phyloP scores from a whole-genome alignment of 148 eudicot species.

The Silene conica region DNA sequence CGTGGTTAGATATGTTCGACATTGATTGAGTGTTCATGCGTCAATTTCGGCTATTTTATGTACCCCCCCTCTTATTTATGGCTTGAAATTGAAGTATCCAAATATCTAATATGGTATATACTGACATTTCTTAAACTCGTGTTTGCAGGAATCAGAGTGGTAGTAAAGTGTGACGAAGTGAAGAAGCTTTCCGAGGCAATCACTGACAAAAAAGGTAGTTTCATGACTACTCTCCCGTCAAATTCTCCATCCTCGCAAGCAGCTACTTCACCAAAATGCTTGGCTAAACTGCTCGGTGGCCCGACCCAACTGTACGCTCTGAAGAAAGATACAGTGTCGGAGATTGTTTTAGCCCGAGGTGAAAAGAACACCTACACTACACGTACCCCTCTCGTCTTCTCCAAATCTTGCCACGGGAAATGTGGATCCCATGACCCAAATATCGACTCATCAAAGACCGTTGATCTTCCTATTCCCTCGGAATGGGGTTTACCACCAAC shows the following conservation, averaged over 20 bases:
- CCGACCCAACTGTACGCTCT: not conserved
- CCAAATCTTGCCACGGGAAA: conserved; percentile 44
- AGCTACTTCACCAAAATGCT: not conserved
- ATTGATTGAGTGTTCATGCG: no score
- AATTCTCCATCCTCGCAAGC: not conserved
- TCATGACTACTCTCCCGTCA: not conserved
- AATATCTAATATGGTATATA: no score
- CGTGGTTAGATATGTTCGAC: no score
- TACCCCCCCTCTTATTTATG: conserved; percentile 12
- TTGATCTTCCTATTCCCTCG: conserved; percentile 61
- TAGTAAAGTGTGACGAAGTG: not conserved
- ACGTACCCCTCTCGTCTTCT: conserved; percentile 44
- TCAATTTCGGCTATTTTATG: no score
- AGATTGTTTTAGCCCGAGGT: conserved; percentile 18
- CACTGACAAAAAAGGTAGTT: not conserved
- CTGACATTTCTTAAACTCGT: no score
- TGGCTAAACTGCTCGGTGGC: not conserved
- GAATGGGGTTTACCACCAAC: conserved; percentile 77
- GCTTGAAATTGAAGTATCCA: conserved; percentile 13
- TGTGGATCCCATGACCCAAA: conserved; percentile 19
- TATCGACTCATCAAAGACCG: conserved; percentile 54
- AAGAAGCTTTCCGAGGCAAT: not conserved
- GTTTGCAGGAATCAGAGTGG: not conserved
- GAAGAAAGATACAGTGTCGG: not conserved
- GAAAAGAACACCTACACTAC: conserved; percentile 31